Conservation (phyloP, 495 filamentous ascomycete genomes). For the Cladorrhinum samala region DNA sequence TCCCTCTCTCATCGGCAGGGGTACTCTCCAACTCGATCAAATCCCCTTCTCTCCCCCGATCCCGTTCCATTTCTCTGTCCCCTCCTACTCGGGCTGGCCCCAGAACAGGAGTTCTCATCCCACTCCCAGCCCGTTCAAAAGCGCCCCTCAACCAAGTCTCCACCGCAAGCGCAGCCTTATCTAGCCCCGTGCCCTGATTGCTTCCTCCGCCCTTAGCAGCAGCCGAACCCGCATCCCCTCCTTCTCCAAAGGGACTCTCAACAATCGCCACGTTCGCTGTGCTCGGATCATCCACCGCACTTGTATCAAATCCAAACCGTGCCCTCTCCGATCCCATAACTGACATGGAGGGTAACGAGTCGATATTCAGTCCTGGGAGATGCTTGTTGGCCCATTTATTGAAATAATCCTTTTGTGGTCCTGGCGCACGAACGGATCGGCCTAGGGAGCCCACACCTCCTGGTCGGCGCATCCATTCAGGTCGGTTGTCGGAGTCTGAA, state of each 20-base stretch:
- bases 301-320: conserved; percentile 40
- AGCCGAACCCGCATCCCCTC: conserved; percentile 29
- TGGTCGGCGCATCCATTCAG: conserved; percentile 63
- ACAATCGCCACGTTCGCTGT: conserved; percentile 31
- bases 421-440: conserved; percentile 60
- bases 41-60: conserved; percentile 48
- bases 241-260: conserved; percentile 44
- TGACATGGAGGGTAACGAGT: conserved; percentile 49
- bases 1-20: too few relatives aligned
- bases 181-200: conserved; percentile 46
- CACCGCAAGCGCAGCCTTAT: conserved; percentile 76
- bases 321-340: conserved; percentile 45
- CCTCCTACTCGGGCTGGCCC: conserved; percentile 31
- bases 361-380: conserved; percentile 61
- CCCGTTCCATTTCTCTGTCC: conserved; percentile 19
- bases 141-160: conserved; percentile 85
- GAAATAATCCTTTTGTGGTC: conserved; percentile 72
- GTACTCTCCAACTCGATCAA: conserved; percentile 78
- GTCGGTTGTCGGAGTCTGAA: conserved; percentile 26
- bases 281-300: conserved; percentile 14
- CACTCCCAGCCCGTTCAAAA: conserved; percentile 46
- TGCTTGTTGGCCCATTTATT: conserved; percentile 75
- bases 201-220: not conserved
- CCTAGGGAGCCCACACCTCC: conserved; percentile 80
- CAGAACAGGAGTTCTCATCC: conserved; percentile 40